These are phyloP conservation scores for Monocercomonoides exilis DNA, from an alignment of 78 protist genomes.

Conservation along the genomic window DNA sequence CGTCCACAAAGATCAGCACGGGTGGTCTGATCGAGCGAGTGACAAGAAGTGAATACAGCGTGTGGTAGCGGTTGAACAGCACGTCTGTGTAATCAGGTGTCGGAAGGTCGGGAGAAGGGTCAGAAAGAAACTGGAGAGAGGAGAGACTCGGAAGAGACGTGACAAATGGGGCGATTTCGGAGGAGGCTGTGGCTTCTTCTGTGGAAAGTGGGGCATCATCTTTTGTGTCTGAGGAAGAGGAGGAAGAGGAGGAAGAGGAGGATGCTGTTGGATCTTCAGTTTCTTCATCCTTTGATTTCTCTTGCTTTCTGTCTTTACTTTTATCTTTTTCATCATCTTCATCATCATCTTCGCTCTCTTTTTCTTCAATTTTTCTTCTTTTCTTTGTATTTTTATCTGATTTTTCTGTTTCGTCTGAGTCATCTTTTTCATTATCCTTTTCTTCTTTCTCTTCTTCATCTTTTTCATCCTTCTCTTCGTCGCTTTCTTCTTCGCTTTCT, in stretches of 20 bases:
- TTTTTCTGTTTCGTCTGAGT: neutral
- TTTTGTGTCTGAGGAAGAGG: neutral
- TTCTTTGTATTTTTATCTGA: neutral
- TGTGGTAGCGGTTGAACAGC: slow-evolving; percentile 17
- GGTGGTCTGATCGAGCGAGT: slow-evolving; percentile 55
- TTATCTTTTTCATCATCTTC: neutral
- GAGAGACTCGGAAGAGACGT: neutral
- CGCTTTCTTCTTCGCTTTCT: neutral
- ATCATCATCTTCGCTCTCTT: neutral
- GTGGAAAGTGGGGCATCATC: neutral
- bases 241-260: neutral
- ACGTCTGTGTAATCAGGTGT: neutral
- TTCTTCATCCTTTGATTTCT: neutral
- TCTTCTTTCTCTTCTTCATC: neutral
- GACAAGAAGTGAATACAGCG: slow-evolving; percentile 50
- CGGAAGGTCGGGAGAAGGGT: neutral
- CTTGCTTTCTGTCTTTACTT: neutral
- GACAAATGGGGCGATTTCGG: neutral
- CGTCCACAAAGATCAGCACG: slow-evolving; percentile 59
- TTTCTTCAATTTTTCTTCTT: neutral
- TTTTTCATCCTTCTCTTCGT: neutral
- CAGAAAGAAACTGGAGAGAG: neutral
- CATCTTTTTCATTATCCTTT: neutral
- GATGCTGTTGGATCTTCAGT: neutral
- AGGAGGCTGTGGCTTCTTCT: neutral